Conservation (phyloP, 2,329 filamentous ascomycete genomes). For the Xylaria sp. region DNA sequence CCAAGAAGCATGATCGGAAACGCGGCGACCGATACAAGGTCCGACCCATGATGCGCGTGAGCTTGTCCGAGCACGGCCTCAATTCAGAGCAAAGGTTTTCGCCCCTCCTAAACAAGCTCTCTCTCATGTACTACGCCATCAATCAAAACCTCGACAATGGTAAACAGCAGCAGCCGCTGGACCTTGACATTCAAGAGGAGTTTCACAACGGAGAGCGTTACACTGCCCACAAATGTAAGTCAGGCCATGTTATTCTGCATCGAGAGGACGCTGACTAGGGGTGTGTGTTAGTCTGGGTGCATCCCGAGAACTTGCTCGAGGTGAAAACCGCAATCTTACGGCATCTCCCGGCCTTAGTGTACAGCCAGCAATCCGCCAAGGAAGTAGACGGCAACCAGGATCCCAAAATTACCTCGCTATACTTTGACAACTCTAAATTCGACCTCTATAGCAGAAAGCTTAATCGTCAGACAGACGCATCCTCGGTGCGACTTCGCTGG, state of each 20-base stretch:
- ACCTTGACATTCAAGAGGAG: slow-evolving; percentile 64
- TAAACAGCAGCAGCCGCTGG: slow-evolving; percentile 55
- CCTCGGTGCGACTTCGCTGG: slow-evolving; percentile 89
- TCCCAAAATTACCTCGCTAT: slow-evolving; percentile 92
- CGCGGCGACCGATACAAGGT: slow-evolving; percentile 87
- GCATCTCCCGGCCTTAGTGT: slow-evolving; percentile 88
- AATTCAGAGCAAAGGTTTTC: slow-evolving; percentile 92
- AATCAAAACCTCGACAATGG: slow-evolving; percentile 80
- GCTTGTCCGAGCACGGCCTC: slow-evolving; percentile 87
- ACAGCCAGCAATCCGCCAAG: slow-evolving; percentile 87
- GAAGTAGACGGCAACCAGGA: slow-evolving; percentile 83
- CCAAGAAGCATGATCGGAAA: slow-evolving; percentile 98
- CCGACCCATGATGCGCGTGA: slow-evolving; percentile 89
- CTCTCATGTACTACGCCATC: slow-evolving; percentile 94
- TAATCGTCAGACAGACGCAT: slow-evolving; percentile 76
- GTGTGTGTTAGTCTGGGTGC: slow-evolving; percentile 81
- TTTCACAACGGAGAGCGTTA: slow-evolving; percentile 76
- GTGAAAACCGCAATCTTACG: slow-evolving; percentile 96
- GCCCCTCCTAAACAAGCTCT: slow-evolving; percentile 88
- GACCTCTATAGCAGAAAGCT: slow-evolving; percentile 88
- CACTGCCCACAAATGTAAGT: slow-evolving; percentile 84
- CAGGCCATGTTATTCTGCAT: neutral
- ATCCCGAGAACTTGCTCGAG: slow-evolving; percentile 93
- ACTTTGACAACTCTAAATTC: slow-evolving; percentile 91
- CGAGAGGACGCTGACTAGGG: slow-evolving; percentile 47